These are phyloP conservation scores for Vaccinium macrocarpon DNA, from an alignment of 148 eudicot genomes.

Conservation along the genomic window DNA sequence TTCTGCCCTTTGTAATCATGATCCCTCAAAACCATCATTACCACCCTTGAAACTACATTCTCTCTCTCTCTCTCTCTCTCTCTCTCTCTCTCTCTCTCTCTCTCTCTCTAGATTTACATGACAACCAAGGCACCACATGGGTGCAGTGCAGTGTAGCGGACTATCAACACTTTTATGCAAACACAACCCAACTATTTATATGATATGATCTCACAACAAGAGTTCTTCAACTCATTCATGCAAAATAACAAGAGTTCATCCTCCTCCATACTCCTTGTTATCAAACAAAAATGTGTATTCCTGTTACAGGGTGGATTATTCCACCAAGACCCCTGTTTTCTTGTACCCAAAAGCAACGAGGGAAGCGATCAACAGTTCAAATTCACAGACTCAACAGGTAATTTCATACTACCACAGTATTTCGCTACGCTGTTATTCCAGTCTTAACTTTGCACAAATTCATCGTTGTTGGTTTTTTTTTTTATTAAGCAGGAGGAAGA, in stretches of 20 bases:
- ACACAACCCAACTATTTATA: not conserved
- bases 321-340: constrained; percentile 20
- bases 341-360: constrained; percentile 7
- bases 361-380: constrained; percentile 37
- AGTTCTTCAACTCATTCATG: not conserved
- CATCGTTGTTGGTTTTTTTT: not conserved
- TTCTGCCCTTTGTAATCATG: constrained; percentile 54
- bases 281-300: constrained; percentile 33
- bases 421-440: not conserved
- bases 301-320: constrained; percentile 28
- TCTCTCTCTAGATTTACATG: constrained; percentile 9
- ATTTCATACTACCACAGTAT: not conserved
- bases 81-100: constrained; percentile 28
- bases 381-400: constrained; percentile 44
- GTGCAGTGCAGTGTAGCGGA: not conserved
- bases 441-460: not conserved
- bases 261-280: not conserved
- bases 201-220: not conserved
- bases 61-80: constrained; percentile 6
- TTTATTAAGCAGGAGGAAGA: constrained; percentile 24
- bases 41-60: constrained; percentile 35
- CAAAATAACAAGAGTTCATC: not conserved
- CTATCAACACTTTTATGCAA: not conserved
- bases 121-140: constrained; percentile 28
- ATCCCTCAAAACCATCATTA: constrained; percentile 52